Evolutionary conservation across 2,329 filamentous ascomycete species (phyloP).

Genomic region (Trichoderma afroharzianum): DNA sequence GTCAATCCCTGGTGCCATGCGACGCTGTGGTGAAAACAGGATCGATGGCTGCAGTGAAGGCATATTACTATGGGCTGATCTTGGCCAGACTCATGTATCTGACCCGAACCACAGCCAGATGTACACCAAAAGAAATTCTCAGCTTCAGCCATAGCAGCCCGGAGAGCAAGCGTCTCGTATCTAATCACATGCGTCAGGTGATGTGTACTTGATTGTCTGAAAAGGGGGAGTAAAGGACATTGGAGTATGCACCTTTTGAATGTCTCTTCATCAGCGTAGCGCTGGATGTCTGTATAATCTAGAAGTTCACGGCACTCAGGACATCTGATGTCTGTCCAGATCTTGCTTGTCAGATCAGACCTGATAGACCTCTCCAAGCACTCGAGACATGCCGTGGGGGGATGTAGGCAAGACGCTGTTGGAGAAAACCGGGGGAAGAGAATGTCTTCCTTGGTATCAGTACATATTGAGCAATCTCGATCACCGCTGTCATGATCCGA

Average conservation of each 20-base stretch:
- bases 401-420: conserved; percentile 33
- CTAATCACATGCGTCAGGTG: conserved; percentile 21
- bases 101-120: conserved; percentile 48
- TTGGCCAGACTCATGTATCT: conserved; percentile 44
- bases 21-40: conserved; percentile 41
- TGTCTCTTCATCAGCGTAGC: conserved; percentile 40
- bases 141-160: conserved; percentile 40
- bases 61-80: conserved; percentile 42
- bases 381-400: conserved; percentile 32
- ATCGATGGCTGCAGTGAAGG: conserved; percentile 36
- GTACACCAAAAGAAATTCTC: conserved; percentile 53
- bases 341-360: conserved; percentile 31
- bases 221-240: neutral
- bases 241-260: conserved; percentile 38
- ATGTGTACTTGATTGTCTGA: neutral
- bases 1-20: conserved; percentile 41
- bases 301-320: conserved; percentile 47
- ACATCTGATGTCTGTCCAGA: conserved; percentile 48
- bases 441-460: conserved; percentile 28
- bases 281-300: conserved; percentile 42
- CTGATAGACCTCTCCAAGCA: conserved; percentile 36
- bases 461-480: conserved; percentile 37
- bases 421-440: conserved; percentile 33
- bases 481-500: conserved; percentile 23
- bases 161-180: conserved; percentile 43